phyloP scores from a whole-genome alignment of 805 yeast genomes.

The Komagataella mondaviorum region DNA sequence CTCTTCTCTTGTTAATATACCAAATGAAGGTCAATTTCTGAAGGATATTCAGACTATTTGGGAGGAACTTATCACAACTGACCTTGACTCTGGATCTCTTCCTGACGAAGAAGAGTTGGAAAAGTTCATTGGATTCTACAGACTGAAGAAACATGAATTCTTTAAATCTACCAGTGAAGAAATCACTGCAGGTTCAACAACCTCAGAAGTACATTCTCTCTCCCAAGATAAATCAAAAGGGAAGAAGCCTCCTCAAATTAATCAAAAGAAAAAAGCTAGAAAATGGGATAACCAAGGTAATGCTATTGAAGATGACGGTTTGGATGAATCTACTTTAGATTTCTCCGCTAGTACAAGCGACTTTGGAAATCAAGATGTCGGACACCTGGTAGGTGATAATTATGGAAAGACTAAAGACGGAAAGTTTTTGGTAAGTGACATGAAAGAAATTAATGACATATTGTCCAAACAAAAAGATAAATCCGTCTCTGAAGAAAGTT shows the following conservation, averaged over 20 bases:
- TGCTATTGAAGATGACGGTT: conserved; percentile 27
- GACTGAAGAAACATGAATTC: conserved; percentile 19
- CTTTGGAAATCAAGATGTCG: conserved; percentile 21
- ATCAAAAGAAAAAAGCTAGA: conserved; percentile 28
- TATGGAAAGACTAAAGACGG: conserved; percentile 36
- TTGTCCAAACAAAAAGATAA: conserved; percentile 12
- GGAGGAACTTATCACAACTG: conserved; percentile 17
- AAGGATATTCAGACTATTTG: conserved; percentile 14
- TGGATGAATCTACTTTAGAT: conserved; percentile 31
- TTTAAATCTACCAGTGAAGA: conserved; percentile 8
- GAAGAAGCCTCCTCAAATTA: conserved; percentile 4
- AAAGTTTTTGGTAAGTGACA: conserved; percentile 51
- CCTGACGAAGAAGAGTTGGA: conserved; percentile 9
- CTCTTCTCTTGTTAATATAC: conserved; percentile 16
- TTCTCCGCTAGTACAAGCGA: conserved; percentile 29
- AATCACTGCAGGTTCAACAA: not conserved
- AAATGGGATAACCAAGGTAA: conserved; percentile 59
- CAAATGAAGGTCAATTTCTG: conserved; percentile 23
- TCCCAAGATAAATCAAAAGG: conserved; percentile 9
- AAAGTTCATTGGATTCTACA: conserved; percentile 24
- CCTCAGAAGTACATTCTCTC: not conserved
- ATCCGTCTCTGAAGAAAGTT: conserved; percentile 6
- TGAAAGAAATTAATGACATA: conserved; percentile 34
- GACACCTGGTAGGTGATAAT: not conserved
- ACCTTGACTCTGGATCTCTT: conserved; percentile 3